Base-by-base conservation (phyloP, 495 filamentous ascomycete genomes). In the Aspergillus kassunensis region DNA sequence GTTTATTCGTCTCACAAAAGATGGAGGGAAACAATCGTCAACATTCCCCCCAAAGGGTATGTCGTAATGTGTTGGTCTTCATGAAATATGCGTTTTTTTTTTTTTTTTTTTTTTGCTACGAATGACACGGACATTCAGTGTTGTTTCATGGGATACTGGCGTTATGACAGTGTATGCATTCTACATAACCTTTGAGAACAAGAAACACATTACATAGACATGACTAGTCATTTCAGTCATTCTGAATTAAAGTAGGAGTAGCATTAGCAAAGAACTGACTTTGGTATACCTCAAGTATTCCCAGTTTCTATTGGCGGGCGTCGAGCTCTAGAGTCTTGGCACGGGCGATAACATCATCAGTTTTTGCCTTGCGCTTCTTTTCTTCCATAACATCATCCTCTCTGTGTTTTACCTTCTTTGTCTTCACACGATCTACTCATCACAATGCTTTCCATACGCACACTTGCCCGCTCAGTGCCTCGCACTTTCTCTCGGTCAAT, bases 371-470 rank as follows among this genome's bases (percentile, higher is more conserved):
- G 15, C 18, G 35, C 16, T 41, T 52, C 37, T 54, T 58, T 42
- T 39, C 45, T 60, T n/a, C n/a, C n/a, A n/a, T n/a, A n/a, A n/a
- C n/a, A n/a, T n/a, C 30, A 56, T 48, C 49, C 40, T 46, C 44
- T 46, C 52, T 54, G 48, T 36, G 46, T 18, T 41, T 44, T 7
- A 37, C 41, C 51, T 47, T 44, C 50, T 48, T 55, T 31, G 35
- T 21, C 51, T 44, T 33, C 41, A 21, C 18, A 20, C 18, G 29
- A 21, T 23, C 21, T 49, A 30, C 34, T 61, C 24, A 27, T 60
- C 78, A 87, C 61, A 61, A 93, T 92, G 89, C 69, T 90, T 65
- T 90, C 88, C 44, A 73, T 93, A 39, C 83, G 89, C 66, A 73
- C 80, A 51, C 64, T 88, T 47, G 76, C 84, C 58, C 87, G 88